phyloP scores from a whole-genome alignment of 2,329 filamentous ascomycete species.

The Botrytis porri region DNA sequence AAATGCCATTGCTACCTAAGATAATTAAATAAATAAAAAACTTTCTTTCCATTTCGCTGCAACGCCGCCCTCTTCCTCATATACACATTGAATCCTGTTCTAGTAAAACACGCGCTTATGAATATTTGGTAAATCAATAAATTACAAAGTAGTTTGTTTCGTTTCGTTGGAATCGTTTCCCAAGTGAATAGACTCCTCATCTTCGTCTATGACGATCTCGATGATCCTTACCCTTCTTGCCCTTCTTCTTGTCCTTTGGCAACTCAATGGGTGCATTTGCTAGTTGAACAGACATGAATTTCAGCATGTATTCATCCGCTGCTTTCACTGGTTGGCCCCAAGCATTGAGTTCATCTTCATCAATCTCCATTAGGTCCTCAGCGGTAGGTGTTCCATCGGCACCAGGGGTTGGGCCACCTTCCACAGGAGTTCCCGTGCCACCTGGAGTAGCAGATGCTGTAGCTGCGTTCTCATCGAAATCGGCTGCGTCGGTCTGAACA shows the following conservation, averaged over 20 bases:
- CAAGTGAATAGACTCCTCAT: conserved; percentile 25
- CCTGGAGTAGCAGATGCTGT: conserved; percentile 35
- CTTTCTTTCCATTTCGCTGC: neutral
- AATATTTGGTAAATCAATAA: conserved; percentile 17
- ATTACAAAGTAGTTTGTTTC: conserved; percentile 11
- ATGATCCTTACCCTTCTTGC: conserved; percentile 45
- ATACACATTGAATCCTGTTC: conserved; percentile 24
- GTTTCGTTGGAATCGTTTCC: neutral
- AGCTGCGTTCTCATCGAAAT: conserved; percentile 68
- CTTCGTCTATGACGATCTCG: conserved; percentile 34
- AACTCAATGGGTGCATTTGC: conserved; percentile 59
- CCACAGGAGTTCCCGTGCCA: conserved; percentile 33
- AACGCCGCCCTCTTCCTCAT: conserved; percentile 26
- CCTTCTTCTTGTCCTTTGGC: conserved; percentile 62
- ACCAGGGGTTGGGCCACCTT: conserved; percentile 44
- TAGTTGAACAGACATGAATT: conserved; percentile 61
- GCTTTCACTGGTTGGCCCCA: conserved; percentile 56
- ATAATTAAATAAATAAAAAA: neutral
- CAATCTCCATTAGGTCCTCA: conserved; percentile 30
- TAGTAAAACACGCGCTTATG: conserved; percentile 21
- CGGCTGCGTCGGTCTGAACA: conserved; percentile 75
- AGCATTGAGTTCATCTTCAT: conserved; percentile 50
- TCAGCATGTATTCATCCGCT: conserved; percentile 74
- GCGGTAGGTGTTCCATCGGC: conserved; percentile 31
- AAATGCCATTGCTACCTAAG: neutral